phyloP scores from a whole-genome alignment of 768 basidiomycete genomes.

The Tulasnella sp. region DNA sequence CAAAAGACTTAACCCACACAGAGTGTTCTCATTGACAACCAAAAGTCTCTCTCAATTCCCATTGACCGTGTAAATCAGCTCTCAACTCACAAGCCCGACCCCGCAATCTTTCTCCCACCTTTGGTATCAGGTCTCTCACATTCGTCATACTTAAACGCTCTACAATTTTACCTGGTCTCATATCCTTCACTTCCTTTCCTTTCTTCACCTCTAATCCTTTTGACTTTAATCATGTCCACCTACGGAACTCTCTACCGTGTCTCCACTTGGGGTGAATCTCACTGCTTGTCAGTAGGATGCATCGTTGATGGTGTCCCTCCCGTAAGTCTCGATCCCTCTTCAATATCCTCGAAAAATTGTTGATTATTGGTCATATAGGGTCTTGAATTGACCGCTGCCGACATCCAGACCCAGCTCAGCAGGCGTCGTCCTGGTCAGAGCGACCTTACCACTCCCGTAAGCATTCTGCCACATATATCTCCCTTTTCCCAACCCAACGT shows the following conservation, averaged over 20 bases:
- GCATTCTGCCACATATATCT: conserved; percentile 24
- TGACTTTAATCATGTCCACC: conserved; percentile 59
- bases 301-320: conserved; percentile 98
- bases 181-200: not conserved
- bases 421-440: conserved; percentile 91
- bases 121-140: no score
- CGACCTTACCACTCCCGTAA: conserved; percentile 86
- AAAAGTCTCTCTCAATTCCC: no score
- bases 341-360: not conserved
- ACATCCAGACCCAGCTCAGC: conserved; percentile 84
- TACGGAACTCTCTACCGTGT: conserved; percentile 87
- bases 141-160: no score
- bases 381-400: conserved; percentile 58
- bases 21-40: no score
- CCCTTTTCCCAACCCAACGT: not conserved
- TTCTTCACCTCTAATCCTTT: not conserved
- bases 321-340: conserved; percentile 34
- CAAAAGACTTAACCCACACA: no score
- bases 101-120: no score
- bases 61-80: no score
- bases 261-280: conserved; percentile 95
- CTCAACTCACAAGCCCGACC: no score
- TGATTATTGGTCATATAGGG: no score
- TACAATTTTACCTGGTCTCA: no score
- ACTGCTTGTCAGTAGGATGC: conserved; percentile 91